These are phyloP conservation scores for Inonotus hispidus DNA, from an alignment of 1,284 basidiomycete species.

Conservation along the genomic window DNA sequence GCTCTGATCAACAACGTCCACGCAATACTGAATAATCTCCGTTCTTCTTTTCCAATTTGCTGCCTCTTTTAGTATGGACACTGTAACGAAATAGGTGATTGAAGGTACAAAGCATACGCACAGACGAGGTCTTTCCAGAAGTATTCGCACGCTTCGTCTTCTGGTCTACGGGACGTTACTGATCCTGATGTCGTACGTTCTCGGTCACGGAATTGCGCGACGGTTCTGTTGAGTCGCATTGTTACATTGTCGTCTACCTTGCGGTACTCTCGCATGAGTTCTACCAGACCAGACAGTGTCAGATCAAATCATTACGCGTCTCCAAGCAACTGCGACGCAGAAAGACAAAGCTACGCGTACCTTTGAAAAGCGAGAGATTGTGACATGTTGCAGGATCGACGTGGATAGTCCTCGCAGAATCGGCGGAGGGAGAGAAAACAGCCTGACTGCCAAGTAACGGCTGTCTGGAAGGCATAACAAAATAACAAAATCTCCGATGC, in stretches of 20 bases:
- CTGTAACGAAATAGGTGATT: neutral
- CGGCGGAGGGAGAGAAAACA: slow-evolving; percentile 53
- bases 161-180: slow-evolving; percentile 42
- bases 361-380: slow-evolving; percentile 80
- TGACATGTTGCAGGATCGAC: slow-evolving; percentile 70
- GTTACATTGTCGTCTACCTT: slow-evolving; percentile 79
- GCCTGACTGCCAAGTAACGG: slow-evolving; percentile 62
- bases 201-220: slow-evolving; percentile 72
- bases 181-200: slow-evolving; percentile 40
- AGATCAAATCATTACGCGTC: neutral
- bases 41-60: slow-evolving; percentile 82
- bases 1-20: slow-evolving; percentile 63
- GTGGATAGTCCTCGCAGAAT: slow-evolving; percentile 52
- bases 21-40: slow-evolving; percentile 77
- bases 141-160: slow-evolving; percentile 71
- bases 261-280: slow-evolving; percentile 81
- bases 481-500: slow-evolving; percentile 6
- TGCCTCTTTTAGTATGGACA: slow-evolving; percentile 26
- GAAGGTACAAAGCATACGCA: slow-evolving; percentile 33
- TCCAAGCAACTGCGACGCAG: slow-evolving; percentile 17
- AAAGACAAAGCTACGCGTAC: slow-evolving; percentile 34
- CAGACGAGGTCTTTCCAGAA: slow-evolving; percentile 82
- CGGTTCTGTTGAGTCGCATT: slow-evolving; percentile 80
- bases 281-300: slow-evolving; percentile 47
- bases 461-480: slow-evolving; percentile 43